Percentiles rank a stretch among this genome's conserved stretches.
Conservation (phyloP, 768 basidiomycete species). For the Lactarius deliciosus region DNA sequence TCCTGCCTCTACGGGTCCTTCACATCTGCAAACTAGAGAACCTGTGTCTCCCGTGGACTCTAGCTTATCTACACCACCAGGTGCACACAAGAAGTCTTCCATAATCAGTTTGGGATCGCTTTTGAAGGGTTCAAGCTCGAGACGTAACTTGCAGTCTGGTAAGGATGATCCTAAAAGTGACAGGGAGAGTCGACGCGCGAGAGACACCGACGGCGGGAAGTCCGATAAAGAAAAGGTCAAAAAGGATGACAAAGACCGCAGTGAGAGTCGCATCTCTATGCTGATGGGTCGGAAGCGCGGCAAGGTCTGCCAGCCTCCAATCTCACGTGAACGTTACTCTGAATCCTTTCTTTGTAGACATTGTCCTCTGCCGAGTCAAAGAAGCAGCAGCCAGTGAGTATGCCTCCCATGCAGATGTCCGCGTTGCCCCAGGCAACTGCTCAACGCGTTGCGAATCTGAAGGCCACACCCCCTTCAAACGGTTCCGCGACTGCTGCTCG, state of each 20-base stretch:
- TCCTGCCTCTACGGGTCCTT: constrained; percentile 41
- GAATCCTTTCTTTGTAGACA: constrained; percentile 50
- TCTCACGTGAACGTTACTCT: constrained; percentile 13
- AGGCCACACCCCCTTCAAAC: constrained; percentile 49
- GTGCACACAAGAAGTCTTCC: constrained; percentile 75
- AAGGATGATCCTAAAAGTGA: constrained; percentile 46
- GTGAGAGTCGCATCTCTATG: constrained; percentile 85
- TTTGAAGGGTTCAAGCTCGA: constrained; percentile 79
- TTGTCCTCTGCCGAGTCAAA: constrained; percentile 79
- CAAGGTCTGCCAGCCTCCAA: constrained; percentile 57
- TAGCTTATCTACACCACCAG: constrained; percentile 51
- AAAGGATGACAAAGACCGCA: constrained; percentile 80
- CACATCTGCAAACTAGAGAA: constrained; percentile 45
- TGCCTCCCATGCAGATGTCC: constrained; percentile 91
- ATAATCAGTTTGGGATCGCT: constrained; percentile 81
- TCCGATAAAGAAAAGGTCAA: constrained; percentile 56
- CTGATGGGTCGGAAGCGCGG: constrained; percentile 88
- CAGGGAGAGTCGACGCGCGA: constrained; percentile 52
- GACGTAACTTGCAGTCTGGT: constrained; percentile 72
- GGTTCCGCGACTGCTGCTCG: constrained; percentile 45
- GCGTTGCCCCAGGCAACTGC: constrained; percentile 80
- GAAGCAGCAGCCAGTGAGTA: constrained; percentile 64
- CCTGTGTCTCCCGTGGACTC: constrained; percentile 55
- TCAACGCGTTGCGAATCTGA: constrained; percentile 81
- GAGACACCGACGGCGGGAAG: constrained; percentile 53